Base-by-base conservation (phyloP, 106 monocot species). In the Chionographis japonica region DNA sequence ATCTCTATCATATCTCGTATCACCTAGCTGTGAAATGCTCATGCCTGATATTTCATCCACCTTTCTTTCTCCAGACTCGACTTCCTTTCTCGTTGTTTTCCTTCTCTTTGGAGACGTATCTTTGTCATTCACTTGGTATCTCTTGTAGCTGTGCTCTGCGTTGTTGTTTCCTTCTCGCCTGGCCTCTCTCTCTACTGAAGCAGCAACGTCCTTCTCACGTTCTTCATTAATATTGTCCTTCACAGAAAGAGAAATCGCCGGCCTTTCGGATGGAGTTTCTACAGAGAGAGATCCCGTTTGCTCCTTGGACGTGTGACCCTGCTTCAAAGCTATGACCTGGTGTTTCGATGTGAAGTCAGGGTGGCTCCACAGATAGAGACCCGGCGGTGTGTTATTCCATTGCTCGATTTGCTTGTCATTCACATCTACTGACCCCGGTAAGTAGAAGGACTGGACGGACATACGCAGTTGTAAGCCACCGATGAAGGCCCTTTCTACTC, bases 331-430 rank as follows among this genome's bases (percentile, higher is more conserved):
- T 62, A 97, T 80, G 46, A 15, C 68, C 70, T 53, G 77, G 78
- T 97, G 92, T 49, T 72, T 75, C 8, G 54, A 3, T 12, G 84
- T 85, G 88, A 88, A 92, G 68, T 89, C 92, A 50, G 75, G 41
- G 15, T 87, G 89, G 70, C 92, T 92, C 97, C 97, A 97, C 37
- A 97, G 69, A 52, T 78, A 89, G 16, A 97, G 80, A 1, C 63
- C 55, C 35, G 97, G 97, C 12, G 97, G 76, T 50, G 69, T 78
- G 46, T 66, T 1, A 71, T 97, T 97, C 97, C 97, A 97, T 60
- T 97, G 86, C 19, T 92, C 97, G 8, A 97, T 80, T 81, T 89
- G 86, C 71, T 83, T 87, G 55, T 87, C 97, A 69, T 83, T 54
- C 18, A 69, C 83, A 75, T 97, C 92, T 50, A 92, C 70, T 20